Conservation (phyloP, 2,329 filamentous ascomycete genomes). For the Fusarium agapanthi region DNA sequence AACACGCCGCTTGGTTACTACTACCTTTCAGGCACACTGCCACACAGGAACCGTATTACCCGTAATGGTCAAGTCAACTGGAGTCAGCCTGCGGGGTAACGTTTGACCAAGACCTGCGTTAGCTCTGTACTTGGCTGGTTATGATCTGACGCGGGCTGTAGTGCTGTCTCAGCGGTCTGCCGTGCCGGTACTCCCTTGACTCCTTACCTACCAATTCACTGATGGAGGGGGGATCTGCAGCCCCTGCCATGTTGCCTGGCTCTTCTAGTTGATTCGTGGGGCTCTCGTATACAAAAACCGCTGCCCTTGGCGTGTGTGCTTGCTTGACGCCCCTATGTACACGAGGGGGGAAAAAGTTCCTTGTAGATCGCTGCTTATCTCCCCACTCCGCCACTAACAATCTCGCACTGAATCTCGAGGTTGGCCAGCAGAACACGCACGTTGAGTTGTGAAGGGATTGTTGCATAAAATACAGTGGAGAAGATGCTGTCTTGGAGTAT, state of each 20-base stretch:
- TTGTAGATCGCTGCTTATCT: conserved; percentile 11
- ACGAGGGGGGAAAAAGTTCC: conserved; percentile 4
- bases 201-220: neutral
- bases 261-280: conserved; percentile 13
- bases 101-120: neutral
- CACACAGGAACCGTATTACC: conserved; percentile 7
- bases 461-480: neutral
- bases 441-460: neutral
- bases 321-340: conserved; percentile 17
- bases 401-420: neutral
- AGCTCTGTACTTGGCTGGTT: neutral
- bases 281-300: conserved; percentile 6
- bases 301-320: neutral
- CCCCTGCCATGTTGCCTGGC: conserved; percentile 3
- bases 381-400: conserved; percentile 10
- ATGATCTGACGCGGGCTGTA: conserved; percentile 19
- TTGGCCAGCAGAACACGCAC: neutral
- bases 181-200: neutral
- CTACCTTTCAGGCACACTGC: conserved; percentile 16
- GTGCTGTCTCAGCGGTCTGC: neutral
- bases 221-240: conserved; percentile 1
- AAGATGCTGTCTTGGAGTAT: neutral
- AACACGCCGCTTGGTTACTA: neutral
- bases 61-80: neutral
- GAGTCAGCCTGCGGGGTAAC: conserved; percentile 7